phyloP scores from a whole-genome alignment of 2,329 filamentous ascomycete genomes.

The Xylaria sp. region DNA sequence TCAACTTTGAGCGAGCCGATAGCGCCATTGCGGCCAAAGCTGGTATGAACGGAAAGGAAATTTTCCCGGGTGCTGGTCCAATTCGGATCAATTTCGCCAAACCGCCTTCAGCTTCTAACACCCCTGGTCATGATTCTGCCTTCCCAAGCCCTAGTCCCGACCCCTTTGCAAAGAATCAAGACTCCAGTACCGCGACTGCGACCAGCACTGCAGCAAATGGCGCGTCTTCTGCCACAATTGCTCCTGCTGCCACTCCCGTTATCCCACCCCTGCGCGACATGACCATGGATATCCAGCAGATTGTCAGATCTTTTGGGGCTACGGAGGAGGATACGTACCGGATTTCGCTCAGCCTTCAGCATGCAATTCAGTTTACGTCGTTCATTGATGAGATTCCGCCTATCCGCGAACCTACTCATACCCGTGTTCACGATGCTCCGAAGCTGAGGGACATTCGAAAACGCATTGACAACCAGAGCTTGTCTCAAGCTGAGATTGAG shows the following conservation, averaged over 20 bases:
- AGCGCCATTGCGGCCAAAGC: conserved; percentile 86
- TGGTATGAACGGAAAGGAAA: conserved; percentile 90
- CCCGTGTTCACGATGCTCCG: conserved; percentile 85
- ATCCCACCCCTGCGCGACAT: conserved; percentile 73
- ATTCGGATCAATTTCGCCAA: conserved; percentile 97
- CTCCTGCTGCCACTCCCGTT: conserved; percentile 48
- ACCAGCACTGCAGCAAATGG: conserved; percentile 27
- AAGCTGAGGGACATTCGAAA: conserved; percentile 94
- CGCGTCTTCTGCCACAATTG: conserved; percentile 30
- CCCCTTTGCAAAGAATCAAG: conserved; percentile 60
- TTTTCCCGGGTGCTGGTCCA: conserved; percentile 92
- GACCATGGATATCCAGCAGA: conserved; percentile 74
- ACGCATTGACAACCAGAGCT: conserved; percentile 90
- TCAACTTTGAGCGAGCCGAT: conserved; percentile 91
- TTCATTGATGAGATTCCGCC: conserved; percentile 83
- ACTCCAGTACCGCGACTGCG: conserved; percentile 40
- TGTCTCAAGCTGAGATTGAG: conserved; percentile 83
- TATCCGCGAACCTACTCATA: conserved; percentile 81
- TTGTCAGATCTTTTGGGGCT: conserved; percentile 84
- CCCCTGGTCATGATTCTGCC: conserved; percentile 80
- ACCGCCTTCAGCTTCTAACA: conserved; percentile 82
- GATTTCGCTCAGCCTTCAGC: conserved; percentile 69
- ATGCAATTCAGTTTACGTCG: conserved; percentile 66
- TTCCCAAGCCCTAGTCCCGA: conserved; percentile 90
- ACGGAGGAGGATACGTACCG: conserved; percentile 68